These are phyloP conservation scores for Ustilago esculenta DNA, from an alignment of 1,284 basidiomycete genomes.

Conservation along the genomic window DNA sequence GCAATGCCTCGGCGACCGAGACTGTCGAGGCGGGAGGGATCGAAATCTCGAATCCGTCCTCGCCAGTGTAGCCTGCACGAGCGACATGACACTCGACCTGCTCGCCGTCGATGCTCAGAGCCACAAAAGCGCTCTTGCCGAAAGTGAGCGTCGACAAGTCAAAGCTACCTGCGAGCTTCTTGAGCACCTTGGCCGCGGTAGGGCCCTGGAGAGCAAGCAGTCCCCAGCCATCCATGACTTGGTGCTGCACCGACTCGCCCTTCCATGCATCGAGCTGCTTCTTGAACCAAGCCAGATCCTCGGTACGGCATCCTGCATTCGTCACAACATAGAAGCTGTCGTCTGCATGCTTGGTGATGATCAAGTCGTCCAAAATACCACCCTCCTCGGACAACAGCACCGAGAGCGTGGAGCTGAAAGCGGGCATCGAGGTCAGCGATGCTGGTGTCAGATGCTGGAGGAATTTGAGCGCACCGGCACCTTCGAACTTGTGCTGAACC, in stretches of 20 bases:
- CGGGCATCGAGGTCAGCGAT: slow-evolving; percentile 74
- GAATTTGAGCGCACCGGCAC: slow-evolving; percentile 72
- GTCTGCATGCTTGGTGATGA: slow-evolving; percentile 69
- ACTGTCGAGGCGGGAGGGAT: slow-evolving; percentile 82
- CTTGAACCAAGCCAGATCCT: slow-evolving; percentile 82
- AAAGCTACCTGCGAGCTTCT: slow-evolving; percentile 69
- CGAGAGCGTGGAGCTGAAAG: slow-evolving; percentile 78
- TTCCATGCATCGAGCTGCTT: slow-evolving; percentile 71
- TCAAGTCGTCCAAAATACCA: slow-evolving; percentile 92
- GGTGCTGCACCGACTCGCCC: slow-evolving; percentile 76
- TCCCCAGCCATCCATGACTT: slow-evolving; percentile 85
- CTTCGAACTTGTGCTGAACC: slow-evolving; percentile 71
- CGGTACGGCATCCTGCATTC: slow-evolving; percentile 86
- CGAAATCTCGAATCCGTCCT: slow-evolving; percentile 98
- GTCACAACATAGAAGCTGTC: slow-evolving; percentile 90
- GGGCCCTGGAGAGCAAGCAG: slow-evolving; percentile 93
- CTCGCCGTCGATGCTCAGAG: slow-evolving; percentile 70
- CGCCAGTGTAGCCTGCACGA: slow-evolving; percentile 97
- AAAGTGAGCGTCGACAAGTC: slow-evolving; percentile 72
- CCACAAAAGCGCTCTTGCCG: slow-evolving; percentile 59
- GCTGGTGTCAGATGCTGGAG: slow-evolving; percentile 77
- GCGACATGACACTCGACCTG: slow-evolving; percentile 79
- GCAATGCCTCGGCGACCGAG: slow-evolving; percentile 78
- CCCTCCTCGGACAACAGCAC: slow-evolving; percentile 88
- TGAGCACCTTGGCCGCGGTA: slow-evolving; percentile 80